phyloP scores from a whole-genome alignment of 164 flowering plant species.

The Piper betle region DNA sequence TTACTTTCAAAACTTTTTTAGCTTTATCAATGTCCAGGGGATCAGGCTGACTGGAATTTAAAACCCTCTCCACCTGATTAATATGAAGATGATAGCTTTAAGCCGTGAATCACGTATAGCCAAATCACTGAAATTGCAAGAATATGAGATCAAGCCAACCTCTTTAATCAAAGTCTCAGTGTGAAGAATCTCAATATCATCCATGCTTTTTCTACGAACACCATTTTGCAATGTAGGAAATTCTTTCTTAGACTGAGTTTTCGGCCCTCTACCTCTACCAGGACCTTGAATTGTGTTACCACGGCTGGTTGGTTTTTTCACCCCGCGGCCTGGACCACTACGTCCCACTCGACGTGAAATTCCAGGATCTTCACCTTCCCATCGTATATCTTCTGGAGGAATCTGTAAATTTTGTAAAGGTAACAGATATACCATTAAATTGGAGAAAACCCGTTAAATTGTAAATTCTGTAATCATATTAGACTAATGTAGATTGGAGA shows the following conservation, averaged over 20 bases:
- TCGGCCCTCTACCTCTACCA: constrained; percentile 68
- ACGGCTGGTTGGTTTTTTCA: constrained; percentile 42
- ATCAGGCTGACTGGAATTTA: constrained; percentile 53
- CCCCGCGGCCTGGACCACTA: constrained; percentile 64
- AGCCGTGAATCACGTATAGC: background rate
- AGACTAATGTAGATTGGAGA: no score
- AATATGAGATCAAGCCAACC: constrained; percentile 23
- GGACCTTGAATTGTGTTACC: constrained; percentile 41
- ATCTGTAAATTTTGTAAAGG: constrained; percentile 33
- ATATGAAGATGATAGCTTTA: background rate
- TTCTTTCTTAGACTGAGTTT: constrained; percentile 46
- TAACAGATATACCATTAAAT: background rate
- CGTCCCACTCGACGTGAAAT: constrained; percentile 43
- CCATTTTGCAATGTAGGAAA: constrained; percentile 63
- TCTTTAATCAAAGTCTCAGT: constrained; percentile 85
- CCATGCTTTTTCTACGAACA: constrained; percentile 46
- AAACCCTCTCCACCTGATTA: constrained; percentile 70
- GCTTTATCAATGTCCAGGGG: constrained; percentile 70
- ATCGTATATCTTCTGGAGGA: constrained; percentile 74
- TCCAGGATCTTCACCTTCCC: constrained; percentile 79
- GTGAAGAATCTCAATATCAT: constrained; percentile 71
- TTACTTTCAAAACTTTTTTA: constrained; percentile 68
- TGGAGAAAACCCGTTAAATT: background rate
- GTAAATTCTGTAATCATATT: no score
- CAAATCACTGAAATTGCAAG: background rate